A percentile compares a stretch with the other conserved stretches of the same genome.
phyloP scores from a whole-genome alignment of 2,329 filamentous ascomycete species.

The Pseudogymnoascus sp. region DNA sequence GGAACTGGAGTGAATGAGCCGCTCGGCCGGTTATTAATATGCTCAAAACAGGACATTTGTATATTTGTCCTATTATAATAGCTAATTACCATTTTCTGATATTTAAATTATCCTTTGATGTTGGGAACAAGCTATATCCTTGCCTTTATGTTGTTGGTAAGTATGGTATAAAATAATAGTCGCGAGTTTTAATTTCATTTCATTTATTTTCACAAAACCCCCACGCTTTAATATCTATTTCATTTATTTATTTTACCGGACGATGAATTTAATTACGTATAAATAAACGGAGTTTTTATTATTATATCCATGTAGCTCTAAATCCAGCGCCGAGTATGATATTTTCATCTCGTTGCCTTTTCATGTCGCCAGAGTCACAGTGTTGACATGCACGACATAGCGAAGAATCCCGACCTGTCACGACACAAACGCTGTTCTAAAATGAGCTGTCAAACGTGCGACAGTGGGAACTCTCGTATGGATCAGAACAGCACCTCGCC shows the following conservation, averaged over 20 bases:
- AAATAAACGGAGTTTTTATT: neutral
- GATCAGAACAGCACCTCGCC: neutral
- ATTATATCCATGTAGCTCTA: neutral
- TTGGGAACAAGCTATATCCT: neutral
- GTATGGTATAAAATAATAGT: neutral
- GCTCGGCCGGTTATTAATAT: neutral
- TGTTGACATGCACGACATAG: neutral
- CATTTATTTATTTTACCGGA: neutral
- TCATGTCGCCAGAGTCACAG: neutral
- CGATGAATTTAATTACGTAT: neutral
- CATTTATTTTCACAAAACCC: neutral
- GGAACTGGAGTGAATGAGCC: neutral
- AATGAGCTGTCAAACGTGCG: neutral
- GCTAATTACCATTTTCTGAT: neutral
- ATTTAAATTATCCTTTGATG: neutral
- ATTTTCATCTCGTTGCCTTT: neutral
- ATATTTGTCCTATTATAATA: neutral
- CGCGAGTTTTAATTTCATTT: neutral
- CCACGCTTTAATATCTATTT: neutral
- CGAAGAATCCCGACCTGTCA: neutral
- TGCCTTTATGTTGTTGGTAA: neutral
- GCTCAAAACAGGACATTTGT: neutral
- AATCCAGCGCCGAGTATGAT: neutral
- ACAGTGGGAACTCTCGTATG: neutral
- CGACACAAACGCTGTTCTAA: neutral